phyloP scores from a whole-genome alignment of 345 rosid species.

The Rhizophora apiculata region DNA sequence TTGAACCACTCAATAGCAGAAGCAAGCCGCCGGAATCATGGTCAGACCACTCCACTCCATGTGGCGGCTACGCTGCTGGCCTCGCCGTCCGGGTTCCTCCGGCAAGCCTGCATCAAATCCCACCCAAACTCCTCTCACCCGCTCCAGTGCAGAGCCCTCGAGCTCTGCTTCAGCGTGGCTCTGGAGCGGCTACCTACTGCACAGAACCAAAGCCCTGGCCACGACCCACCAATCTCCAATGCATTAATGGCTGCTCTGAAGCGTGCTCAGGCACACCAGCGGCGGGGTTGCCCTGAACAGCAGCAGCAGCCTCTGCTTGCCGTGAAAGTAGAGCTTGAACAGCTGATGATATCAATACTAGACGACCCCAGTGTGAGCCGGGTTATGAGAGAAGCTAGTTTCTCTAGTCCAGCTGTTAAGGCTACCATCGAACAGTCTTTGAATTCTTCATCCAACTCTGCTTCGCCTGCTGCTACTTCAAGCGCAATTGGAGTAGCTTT shows the following conservation, averaged over 20 bases:
- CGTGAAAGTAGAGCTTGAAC: slow-evolving; percentile 95
- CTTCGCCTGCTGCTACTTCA: slow-evolving; percentile 30
- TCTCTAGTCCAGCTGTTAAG: slow-evolving; percentile 93
- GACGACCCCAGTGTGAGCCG: slow-evolving; percentile 98
- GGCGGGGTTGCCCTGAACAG: slow-evolving; percentile 97
- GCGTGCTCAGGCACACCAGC: slow-evolving; percentile 98
- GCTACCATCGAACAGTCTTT: slow-evolving; percentile 85
- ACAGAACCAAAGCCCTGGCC: slow-evolving; percentile 37
- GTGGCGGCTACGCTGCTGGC: slow-evolving; percentile 88
- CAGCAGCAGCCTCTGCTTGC: slow-evolving; percentile 96
- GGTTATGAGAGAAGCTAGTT: slow-evolving; percentile 98
- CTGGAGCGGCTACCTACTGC: slow-evolving; percentile 85
- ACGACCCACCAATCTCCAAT: slow-evolving; percentile 88
- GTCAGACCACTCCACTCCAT: slow-evolving; percentile 94
- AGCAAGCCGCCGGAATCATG: slow-evolving; percentile 85
- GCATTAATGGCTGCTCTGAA: slow-evolving; percentile 96
- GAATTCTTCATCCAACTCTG: slow-evolving; percentile 34
- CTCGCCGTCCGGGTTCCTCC: slow-evolving; percentile 80
- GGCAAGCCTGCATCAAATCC: slow-evolving; percentile 96
- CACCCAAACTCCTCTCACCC: slow-evolving; percentile 99
- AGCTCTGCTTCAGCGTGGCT: slow-evolving; percentile 99
- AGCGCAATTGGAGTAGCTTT: slow-evolving; percentile 57
- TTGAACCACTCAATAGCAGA: slow-evolving; percentile 85
- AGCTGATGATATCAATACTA: slow-evolving; percentile 88
- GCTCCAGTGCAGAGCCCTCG: slow-evolving; percentile 96